Evolutionary conservation across 345 rosid species (phyloP), one percentile per base, ranked within the genome.

Genomic region (Arabidopsis thaliana): DNA sequence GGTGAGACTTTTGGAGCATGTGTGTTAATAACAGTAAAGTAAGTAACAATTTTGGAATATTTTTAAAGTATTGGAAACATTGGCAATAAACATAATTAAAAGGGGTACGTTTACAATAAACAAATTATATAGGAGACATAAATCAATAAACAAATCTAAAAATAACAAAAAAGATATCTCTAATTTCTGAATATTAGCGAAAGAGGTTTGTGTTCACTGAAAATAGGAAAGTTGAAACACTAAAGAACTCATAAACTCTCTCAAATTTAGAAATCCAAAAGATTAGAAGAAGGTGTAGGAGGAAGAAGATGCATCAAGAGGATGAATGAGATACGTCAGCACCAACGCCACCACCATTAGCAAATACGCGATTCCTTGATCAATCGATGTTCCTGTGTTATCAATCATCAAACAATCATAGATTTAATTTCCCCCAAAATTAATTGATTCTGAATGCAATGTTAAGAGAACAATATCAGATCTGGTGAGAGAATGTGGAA

Each of bases 321-420:
- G 85, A 73, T 88, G 93, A 4, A 86, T 86, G 37, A 88, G 84
- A 79, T 85, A 88, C 16, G 93, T 88, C 2, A 88, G 86, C 58
- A 82, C 87, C 63, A 88, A 36, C 0, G 93, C 93, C 62, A 86
- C 81, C 76, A 86, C 45, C 93, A 86, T 86, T 58, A 86, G 81
- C 78, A 85, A 80, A 72, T 88, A 86, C 0, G 90, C 93, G 38
- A 86, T 79, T 20, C 88, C 93, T 78, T 88, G 93, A 75, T 88
- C 93, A 10, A 88, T 79, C 74, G 88, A 83, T 44, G 87, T 78
- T 71, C 90, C 93, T 88, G 90, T 57, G 20, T 57, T 3, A 53
- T 25, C 53, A 48, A 16, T 33, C 2, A n/a, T 23, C 20, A 16
- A 16, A 16, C 20, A 16, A 16, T 16, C 20, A 16, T 16, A 16